Evolutionary conservation across 2,329 filamentous ascomycete species (phyloP), one percentile per base, ranked within the genome.

Genomic region (Fusarium verrucosum): DNA sequence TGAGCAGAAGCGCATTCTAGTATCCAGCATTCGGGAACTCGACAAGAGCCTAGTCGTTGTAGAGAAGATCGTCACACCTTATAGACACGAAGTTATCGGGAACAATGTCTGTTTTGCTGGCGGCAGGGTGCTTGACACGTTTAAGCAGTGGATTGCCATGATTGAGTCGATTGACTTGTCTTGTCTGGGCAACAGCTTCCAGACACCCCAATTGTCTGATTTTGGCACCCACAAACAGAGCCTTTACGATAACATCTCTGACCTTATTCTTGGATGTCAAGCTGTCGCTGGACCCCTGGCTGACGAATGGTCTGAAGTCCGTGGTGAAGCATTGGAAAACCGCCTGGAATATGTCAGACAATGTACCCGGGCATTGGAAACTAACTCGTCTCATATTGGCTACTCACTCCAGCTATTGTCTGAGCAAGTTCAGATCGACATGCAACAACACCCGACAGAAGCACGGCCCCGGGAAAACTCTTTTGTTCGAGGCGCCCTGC

Each of bases 251-350:
- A 91, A 93, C 58, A 90, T 97, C 52, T 94, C 93, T 10, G 95
- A 98, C 74, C 85, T 99, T 25, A 80, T 98, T 5, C 80, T 97
- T 45, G 88, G 90, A 57, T 97, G 94, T 72, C 95, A 99, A 77
- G 88, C 91, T 22, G 90, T 98, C n/a, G 92, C 93, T 7, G 92
- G 92, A 10, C 95, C 95, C 7, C 78, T 99, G 38, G 92, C 90
- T 10, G 95, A 99, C 74, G 95, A 99, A 78, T 99, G 95, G 95
- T 88, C 94, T 5, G 93, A 97, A 74, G 83, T 94, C n/a, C 88
- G 93, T 38, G 92, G 93, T 3, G 92, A 96, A 74, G 91, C 94
- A 9, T 82, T 99, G 26, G 94, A 97, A 73, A 92, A 92, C 67
- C 88, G 95, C 20, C 78, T 98, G 23, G 91, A 90, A 65, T 89